A percentile compares a stretch with the other conserved stretches of the same genome.
phyloP scores from a whole-genome alignment of 1,284 basidiomycete species.

The Meripilus lineatus region DNA sequence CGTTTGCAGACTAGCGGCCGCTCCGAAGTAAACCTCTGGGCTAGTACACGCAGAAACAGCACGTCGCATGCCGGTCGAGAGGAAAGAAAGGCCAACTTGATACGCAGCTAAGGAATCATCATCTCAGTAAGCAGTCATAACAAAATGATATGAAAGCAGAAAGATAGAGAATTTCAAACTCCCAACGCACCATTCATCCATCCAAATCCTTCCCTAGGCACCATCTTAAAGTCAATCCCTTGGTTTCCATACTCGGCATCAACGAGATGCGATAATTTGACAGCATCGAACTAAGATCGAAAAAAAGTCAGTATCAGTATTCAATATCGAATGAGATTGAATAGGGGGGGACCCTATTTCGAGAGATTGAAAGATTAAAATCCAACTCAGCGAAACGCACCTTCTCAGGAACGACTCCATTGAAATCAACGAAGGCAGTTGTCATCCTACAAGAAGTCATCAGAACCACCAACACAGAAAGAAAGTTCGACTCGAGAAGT shows the following conservation, averaged over 20 bases:
- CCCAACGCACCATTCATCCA: slow-evolving; percentile 84
- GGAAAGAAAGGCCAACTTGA: slow-evolving; percentile 92
- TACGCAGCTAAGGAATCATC: slow-evolving; percentile 68
- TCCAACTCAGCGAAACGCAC: slow-evolving; percentile 29
- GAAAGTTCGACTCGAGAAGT: background rate
- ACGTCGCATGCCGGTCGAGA: slow-evolving; percentile 90
- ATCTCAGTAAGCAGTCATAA: slow-evolving; percentile 2
- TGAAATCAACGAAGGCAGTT: slow-evolving; percentile 91
- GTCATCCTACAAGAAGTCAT: slow-evolving; percentile 63
- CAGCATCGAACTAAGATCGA: slow-evolving; percentile 94
- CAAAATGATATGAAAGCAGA: slow-evolving; percentile 1
- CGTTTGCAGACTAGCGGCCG: slow-evolving; percentile 34
- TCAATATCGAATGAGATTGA: slow-evolving; percentile 2
- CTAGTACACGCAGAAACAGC: slow-evolving; percentile 92
- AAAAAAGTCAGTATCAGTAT: too few species aligned
- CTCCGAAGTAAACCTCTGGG: slow-evolving; percentile 84
- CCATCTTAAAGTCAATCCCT: slow-evolving; percentile 94
- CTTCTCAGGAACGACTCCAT: slow-evolving; percentile 97
- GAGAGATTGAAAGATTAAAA: background rate
- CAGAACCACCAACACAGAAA: slow-evolving; percentile 2
- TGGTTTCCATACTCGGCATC: slow-evolving; percentile 99
- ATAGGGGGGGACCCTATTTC: slow-evolving; percentile 8
- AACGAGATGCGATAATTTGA: slow-evolving; percentile 90
- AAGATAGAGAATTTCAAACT: slow-evolving; percentile 2
- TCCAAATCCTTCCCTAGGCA: slow-evolving; percentile 95